Base-by-base conservation (phyloP, 805 yeast genomes). In the Ogataea populi-albae region DNA sequence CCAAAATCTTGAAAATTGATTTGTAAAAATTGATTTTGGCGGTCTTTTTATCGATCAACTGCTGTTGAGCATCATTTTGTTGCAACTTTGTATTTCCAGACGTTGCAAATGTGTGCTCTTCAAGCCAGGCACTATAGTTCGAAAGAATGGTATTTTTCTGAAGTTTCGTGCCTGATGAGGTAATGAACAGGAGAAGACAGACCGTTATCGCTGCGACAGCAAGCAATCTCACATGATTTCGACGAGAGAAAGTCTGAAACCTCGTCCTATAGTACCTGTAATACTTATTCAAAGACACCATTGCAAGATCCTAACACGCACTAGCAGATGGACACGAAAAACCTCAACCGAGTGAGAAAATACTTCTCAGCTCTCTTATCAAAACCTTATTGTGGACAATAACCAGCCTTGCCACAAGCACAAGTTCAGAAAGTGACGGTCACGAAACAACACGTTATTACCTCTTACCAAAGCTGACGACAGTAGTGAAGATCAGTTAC, bases 121-220 rank as follows among this genome's bases (percentile, higher is more conserved):
- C 43, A 11, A 49, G 25, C 55, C 55, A 52, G 9, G 45, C 17
- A n/a, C 55, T 46, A 34, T 52, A 52, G 26, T 42, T 40, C n/a
- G 57, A 52, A 15, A 46, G 35, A 17, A 44, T 43, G 17, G 43
- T 47, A 26, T 41, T 45, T 23, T 40, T 46, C 18, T 46, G 43
- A 12, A 38, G 22, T n/a, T 24, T 32, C 3, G 46, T 14, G 3
- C 53, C 37, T 10, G 50, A 37, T 12, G 49, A 32, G 9, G 45
- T 34, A 12, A 50, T 23, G 16, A 48, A 23, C 6, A 42, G 18
- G 5, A 43, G 14, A 2, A 32, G 19, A 10, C 37, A 9, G 10
- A 42, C 21, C 4, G 38, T 9, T 16, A 41, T 28, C 11, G 37
- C 26, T 3, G 37, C 26, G 26, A 43, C 4, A 5, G 30, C 12